These are phyloP conservation scores for Erucastrum elatum DNA, from an alignment of 345 rosid genomes.

Conservation along the genomic window DNA sequence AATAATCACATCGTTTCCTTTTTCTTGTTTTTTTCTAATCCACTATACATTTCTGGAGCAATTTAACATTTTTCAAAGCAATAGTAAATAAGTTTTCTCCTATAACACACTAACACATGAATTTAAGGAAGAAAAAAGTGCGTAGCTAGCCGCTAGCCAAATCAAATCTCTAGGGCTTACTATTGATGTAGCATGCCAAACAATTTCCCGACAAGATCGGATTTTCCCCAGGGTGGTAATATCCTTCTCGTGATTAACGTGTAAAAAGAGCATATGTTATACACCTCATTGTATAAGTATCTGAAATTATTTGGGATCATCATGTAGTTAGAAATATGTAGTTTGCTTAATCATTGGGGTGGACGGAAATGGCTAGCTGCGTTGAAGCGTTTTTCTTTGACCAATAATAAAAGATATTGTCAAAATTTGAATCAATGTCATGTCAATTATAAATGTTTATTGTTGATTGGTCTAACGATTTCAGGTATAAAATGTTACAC, in stretches of 20 bases:
- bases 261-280: slow-evolving; percentile 17
- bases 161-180: slow-evolving; percentile 3
- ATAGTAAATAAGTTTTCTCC: background rate
- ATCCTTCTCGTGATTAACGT: slow-evolving; percentile 25
- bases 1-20: too few relatives aligned
- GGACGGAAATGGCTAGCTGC: slow-evolving; percentile 8
- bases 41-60: background rate
- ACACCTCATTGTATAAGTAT: slow-evolving; percentile 4
- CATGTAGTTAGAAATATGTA: background rate
- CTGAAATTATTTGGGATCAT: slow-evolving; percentile 18
- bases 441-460: background rate
- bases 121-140: background rate
- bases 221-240: slow-evolving; percentile 20
- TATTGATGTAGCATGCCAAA: slow-evolving; percentile 30
- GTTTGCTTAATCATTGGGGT: slow-evolving; percentile 16
- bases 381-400: slow-evolving; percentile 2
- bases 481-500: background rate
- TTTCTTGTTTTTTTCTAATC: too few relatives aligned
- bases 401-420: background rate
- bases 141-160: slow-evolving; percentile 1
- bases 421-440: background rate
- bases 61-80: background rate
- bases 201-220: slow-evolving; percentile 25
- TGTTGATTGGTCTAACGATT: background rate
- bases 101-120: background rate